Base-by-base conservation (phyloP, 148 eudicot species). In the Cornus suecica region DNA sequence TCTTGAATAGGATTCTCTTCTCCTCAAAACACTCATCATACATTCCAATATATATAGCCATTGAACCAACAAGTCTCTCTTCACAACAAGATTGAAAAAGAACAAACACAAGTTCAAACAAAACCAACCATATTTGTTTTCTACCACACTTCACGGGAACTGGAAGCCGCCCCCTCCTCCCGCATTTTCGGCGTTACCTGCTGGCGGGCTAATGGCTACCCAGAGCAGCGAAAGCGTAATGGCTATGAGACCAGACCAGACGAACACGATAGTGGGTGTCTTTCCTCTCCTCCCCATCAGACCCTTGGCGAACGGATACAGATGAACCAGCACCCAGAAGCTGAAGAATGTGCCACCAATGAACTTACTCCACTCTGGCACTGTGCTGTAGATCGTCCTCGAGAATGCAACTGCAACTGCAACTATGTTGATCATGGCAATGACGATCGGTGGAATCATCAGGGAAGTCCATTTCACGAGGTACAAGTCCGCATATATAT, bases 401-500 rank as follows among this genome's bases (percentile, higher is more conserved):
- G 88, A 86, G 32, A 94, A 90, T 2, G 93, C 89, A 56, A 86
- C 84, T 9, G 81, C 77, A 0, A 94, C 78, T 3, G 93, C 91
- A 22, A 90, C 81, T 3, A 94, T 81, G 76, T 94, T 94, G 24
- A 91, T 78, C 90, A 94, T 90, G 1, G 91, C 97, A 7, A 94
- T 94, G 10, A 94, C 98, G 22, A 94, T 91, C 0, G 98, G 97
- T 25, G 97, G 98, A 10, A 94, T 90, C 97, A 94, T 94, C 29
- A 94, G 65, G 9, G 97, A 87, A 5, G 91, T 86, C 98, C 98
- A 91, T 70, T 94, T 94, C 24, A 94, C 97, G 26, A 94, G 52
- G 84, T 91, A 92, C 3, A 94, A 70, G 2, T 94, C 98, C 0
- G 97, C 94, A 32, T 74, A 94, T 0, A 79, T 71, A 16, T 94